These are phyloP conservation scores for Salinomyces thailandicus DNA, from an alignment of 2,329 filamentous ascomycete species.

Conservation along the genomic window DNA sequence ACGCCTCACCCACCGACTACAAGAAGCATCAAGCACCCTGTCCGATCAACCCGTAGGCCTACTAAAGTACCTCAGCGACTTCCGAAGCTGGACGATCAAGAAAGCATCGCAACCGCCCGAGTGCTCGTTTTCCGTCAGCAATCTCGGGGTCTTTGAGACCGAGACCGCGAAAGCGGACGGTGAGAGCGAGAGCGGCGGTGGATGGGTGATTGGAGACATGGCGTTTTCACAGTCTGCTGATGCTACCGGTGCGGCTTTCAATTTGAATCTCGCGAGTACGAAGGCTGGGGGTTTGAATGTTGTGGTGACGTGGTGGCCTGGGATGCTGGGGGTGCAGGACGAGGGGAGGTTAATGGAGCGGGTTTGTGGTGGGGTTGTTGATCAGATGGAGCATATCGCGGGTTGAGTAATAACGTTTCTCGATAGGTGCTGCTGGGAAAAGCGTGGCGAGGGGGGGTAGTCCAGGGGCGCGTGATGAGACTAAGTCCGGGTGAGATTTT, in stretches of 20 bases:
- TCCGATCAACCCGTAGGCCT: constrained; percentile 35
- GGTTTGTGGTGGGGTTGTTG: constrained; percentile 10
- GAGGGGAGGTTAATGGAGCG: constrained; percentile 21
- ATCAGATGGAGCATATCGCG: constrained; percentile 1
- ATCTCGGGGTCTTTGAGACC: constrained; percentile 1
- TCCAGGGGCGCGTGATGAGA: too few species aligned
- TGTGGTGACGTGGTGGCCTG: constrained; percentile 34
- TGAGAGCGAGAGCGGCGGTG: background rate
- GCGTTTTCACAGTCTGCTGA: constrained; percentile 38
- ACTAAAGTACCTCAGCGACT: constrained; percentile 31
- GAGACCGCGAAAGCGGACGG: too few species aligned
- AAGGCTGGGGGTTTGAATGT: constrained; percentile 29
- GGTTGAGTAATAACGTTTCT: background rate
- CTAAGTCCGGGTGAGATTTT: too few species aligned
- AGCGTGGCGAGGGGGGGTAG: too few species aligned
- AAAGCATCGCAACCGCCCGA: constrained; percentile 26
- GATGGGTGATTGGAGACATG: constrained; percentile 25
- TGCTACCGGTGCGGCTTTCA: constrained; percentile 28
- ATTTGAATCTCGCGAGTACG: constrained; percentile 33
- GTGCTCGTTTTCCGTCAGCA: background rate
- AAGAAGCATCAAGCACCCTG: constrained; percentile 22
- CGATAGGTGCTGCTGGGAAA: too few species aligned
- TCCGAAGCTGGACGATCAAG: constrained; percentile 31
- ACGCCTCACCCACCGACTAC: constrained; percentile 25
- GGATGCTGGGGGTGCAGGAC: constrained; percentile 30